Percentiles rank a stretch among this genome's conserved stretches.
Conservation (phyloP, 768 basidiomycete species). For the Boletus pseudo-olivaceus region DNA sequence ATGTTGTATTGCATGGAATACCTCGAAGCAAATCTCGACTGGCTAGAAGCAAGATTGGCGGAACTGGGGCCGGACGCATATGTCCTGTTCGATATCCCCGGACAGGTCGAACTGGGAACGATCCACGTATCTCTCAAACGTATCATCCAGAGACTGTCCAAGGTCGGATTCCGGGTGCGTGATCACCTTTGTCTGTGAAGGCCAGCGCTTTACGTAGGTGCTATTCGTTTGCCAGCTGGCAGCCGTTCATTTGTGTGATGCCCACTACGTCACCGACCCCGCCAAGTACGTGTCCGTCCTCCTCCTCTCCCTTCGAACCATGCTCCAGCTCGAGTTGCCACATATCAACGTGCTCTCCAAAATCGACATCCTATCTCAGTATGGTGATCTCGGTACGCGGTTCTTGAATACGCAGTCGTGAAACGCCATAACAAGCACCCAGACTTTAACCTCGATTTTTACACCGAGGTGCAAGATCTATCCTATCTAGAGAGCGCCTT, state of each 20-base stretch:
- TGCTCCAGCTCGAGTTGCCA: constrained; percentile 98
- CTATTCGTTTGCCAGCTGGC: constrained; percentile 57
- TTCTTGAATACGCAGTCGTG: background rate
- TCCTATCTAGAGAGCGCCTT: constrained; percentile 81
- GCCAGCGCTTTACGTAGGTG: background rate
- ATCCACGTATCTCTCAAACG: constrained; percentile 88
- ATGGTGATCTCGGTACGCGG: constrained; percentile 85
- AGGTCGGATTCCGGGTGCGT: constrained; percentile 82
- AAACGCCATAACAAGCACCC: constrained; percentile 1
- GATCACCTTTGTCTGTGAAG: constrained; percentile 6
- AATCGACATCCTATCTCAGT: constrained; percentile 84
- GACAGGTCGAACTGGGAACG: constrained; percentile 96
- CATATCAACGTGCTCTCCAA: constrained; percentile 98
- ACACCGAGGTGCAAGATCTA: constrained; percentile 96
- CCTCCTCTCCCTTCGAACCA: constrained; percentile 87
- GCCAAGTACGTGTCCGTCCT: constrained; percentile 93
- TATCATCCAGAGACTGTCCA: constrained; percentile 67
- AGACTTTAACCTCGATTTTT: constrained; percentile 98
- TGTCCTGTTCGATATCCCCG: constrained; percentile 92
- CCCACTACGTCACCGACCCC: constrained; percentile 95
- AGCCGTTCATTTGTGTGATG: constrained; percentile 93
- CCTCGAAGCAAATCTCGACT: constrained; percentile 91
- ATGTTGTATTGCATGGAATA: constrained; percentile 98
- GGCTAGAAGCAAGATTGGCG: constrained; percentile 67
- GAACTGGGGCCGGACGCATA: constrained; percentile 74